These are phyloP conservation scores for Cyclaneusma minus DNA, from an alignment of 2,329 filamentous ascomycete genomes.

Conservation along the genomic window DNA sequence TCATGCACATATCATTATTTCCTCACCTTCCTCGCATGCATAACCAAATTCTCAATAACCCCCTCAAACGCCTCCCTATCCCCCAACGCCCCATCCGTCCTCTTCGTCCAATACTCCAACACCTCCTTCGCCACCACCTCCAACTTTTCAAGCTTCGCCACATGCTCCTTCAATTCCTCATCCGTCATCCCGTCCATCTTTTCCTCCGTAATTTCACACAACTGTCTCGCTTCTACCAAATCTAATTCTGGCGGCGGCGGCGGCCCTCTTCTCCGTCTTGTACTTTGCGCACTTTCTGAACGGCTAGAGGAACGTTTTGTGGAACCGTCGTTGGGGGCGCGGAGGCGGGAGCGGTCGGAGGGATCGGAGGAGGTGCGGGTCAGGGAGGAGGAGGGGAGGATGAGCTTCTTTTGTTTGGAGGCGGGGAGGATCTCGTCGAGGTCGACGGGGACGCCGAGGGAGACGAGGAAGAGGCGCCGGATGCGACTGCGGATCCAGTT, in stretches of 20 bases:
- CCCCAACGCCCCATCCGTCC: conserved; percentile 71
- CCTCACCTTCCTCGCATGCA: conserved; percentile 72
- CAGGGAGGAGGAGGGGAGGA: conserved; percentile 62
- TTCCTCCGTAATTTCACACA: conserved; percentile 74
- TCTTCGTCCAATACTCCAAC: conserved; percentile 76
- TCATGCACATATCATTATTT: too few relatives aligned
- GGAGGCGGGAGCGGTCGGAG: conserved; percentile 25
- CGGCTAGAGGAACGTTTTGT: conserved; percentile 13
- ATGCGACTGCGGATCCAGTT: conserved; percentile 98
- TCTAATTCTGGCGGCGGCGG: conserved; percentile 63
- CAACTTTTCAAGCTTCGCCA: conserved; percentile 51
- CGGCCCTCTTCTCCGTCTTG: conserved; percentile 35
- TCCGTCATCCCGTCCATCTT: conserved; percentile 69
- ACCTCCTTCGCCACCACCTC: conserved; percentile 60
- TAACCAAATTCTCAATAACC: conserved; percentile 92
- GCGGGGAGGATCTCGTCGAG: conserved; percentile 94
- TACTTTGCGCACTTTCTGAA: conserved; percentile 7
- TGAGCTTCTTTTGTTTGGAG: conserved; percentile 93
- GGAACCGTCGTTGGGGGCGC: conserved; percentile 6
- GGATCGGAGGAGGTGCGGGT: conserved; percentile 39
- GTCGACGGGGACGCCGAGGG: conserved; percentile 87
- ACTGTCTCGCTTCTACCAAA: conserved; percentile 57
- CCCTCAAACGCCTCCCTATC: conserved; percentile 92
- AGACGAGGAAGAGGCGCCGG: conserved; percentile 86
- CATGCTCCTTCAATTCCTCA: conserved; percentile 57